Conservation (phyloP, 805 yeast species). For the Nakazawaea pomicola region DNA sequence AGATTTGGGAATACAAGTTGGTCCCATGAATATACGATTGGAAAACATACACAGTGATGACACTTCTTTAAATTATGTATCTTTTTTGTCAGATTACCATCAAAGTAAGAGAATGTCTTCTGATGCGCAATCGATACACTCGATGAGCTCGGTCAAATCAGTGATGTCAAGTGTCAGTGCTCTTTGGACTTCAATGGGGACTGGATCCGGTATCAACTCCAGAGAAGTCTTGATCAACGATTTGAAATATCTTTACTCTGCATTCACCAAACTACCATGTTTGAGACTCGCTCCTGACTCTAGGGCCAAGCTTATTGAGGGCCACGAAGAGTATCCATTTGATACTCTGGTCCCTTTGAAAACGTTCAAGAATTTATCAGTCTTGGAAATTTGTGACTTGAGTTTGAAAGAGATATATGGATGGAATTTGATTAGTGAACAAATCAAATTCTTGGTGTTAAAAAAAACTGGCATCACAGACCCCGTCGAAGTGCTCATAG, state of each 20-base stretch:
- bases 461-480: conserved; percentile 46
- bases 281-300: conserved; percentile 55
- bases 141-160: conserved; percentile 54
- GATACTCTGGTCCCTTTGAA: conserved; percentile 64
- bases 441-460: conserved; percentile 48
- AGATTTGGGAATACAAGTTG: conserved; percentile 43
- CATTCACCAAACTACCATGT: conserved; percentile 64
- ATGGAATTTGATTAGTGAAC: conserved; percentile 55
- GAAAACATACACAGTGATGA: conserved; percentile 50
- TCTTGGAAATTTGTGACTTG: conserved; percentile 52
- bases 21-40: conserved; percentile 56
- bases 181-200: conserved; percentile 30
- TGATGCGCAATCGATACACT: conserved; percentile 45
- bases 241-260: conserved; percentile 51
- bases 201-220: conserved; percentile 33
- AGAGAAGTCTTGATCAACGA: conserved; percentile 36
- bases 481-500: conserved; percentile 46
- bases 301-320: conserved; percentile 50
- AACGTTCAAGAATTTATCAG: conserved; percentile 57
- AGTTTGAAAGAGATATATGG: conserved; percentile 65
- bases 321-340: conserved; percentile 67
- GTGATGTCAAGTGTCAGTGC: conserved; percentile 42
- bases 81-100: conserved; percentile 54
- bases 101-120: conserved; percentile 23
- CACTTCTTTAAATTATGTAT: conserved; percentile 45